phyloP scores from a whole-genome alignment of 805 yeast species.

The Metschnikowia peoriensis region DNA sequence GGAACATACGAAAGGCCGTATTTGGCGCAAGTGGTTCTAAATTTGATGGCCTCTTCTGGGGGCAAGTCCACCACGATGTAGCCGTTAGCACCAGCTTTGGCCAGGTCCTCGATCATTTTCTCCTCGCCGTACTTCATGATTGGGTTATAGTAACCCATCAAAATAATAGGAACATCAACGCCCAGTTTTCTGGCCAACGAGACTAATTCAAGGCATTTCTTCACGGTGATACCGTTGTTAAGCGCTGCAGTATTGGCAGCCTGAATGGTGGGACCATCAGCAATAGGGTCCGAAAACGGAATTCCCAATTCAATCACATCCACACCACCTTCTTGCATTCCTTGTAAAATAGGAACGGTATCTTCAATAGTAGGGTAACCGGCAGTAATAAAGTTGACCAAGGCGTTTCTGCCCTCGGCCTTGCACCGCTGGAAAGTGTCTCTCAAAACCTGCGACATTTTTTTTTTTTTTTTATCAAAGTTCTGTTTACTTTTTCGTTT shows the following conservation, averaged over 20 bases:
- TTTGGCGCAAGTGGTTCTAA: slow-evolving; percentile 68
- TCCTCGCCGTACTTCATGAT: slow-evolving; percentile 87
- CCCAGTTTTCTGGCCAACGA: slow-evolving; percentile 76
- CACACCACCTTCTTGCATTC: slow-evolving; percentile 93
- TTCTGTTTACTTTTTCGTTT: not conserved
- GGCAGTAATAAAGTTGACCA: slow-evolving; percentile 90
- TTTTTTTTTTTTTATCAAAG: not conserved
- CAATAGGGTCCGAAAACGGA: slow-evolving; percentile 98
- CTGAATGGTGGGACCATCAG: slow-evolving; percentile 98
- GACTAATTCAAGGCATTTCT: slow-evolving; percentile 67
- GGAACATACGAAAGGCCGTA: slow-evolving; percentile 85
- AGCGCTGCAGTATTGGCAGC: slow-evolving; percentile 81
- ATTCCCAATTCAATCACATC: slow-evolving; percentile 93
- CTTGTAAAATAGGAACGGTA: slow-evolving; percentile 80
- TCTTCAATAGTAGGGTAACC: slow-evolving; percentile 89
- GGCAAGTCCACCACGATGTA: slow-evolving; percentile 94
- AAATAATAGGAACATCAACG: slow-evolving; percentile 80
- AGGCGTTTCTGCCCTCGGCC: slow-evolving; percentile 73
- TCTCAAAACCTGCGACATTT: slow-evolving; percentile 54
- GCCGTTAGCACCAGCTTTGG: slow-evolving; percentile 90
- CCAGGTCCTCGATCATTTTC: slow-evolving; percentile 72
- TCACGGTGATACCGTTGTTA: slow-evolving; percentile 75
- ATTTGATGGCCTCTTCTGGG: slow-evolving; percentile 93
- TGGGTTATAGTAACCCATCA: slow-evolving; percentile 99
- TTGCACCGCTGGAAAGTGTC: slow-evolving; percentile 62